Base-by-base conservation (phyloP, 768 basidiomycete genomes). In the Serendipita sp. region DNA sequence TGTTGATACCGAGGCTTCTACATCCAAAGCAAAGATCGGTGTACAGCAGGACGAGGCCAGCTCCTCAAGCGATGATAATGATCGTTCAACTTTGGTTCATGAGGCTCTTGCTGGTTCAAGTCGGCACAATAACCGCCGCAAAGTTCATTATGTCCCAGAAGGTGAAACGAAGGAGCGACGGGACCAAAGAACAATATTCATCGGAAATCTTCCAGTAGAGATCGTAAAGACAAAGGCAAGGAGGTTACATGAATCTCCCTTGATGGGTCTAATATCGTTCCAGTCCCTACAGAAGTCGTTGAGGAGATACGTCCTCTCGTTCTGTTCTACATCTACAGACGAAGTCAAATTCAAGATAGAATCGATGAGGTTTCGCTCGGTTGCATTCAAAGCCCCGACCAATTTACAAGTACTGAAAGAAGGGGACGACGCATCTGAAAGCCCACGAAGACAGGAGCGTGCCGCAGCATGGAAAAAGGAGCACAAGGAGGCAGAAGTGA, bases 321-420 rank as follows among this genome's bases (percentile, higher is more conserved):
- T 82, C 67, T 78, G 89, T 13, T 85, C 89, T 2, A 74, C 78
- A 53, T 32, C 18, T 53, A 18, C 48, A 1, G 48, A 41, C 13
- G 38, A 53, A 53, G 48, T n/a, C 13, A n/a, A n/a, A 0, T 84
- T 89, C 63, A 91, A 88, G 76, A 86, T 96, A 68, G 95, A 98
- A 71, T 93, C 92, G 3, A 81, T 84, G 30, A 90, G 95, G 47
- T 96, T 95, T 78, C 90, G 95, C 63, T 96, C 93, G 15, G 81
- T 96, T 60, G 86, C 93, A 1, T 97, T 97, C 77, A 84, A 89
- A 67, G 80, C 79, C 0, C 90, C 95, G 8, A 91, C 91, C 1
- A 60, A 60, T 60, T 0, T 73, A 86, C 10, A 80, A 83, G 67
- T 77, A 85, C 16, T 79, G 83, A 0, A 72, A 38, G 72, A 74